Evolutionary conservation across 768 basidiomycete genomes (phyloP).

Genomic region (Rhizopogon vesiculosus): DNA sequence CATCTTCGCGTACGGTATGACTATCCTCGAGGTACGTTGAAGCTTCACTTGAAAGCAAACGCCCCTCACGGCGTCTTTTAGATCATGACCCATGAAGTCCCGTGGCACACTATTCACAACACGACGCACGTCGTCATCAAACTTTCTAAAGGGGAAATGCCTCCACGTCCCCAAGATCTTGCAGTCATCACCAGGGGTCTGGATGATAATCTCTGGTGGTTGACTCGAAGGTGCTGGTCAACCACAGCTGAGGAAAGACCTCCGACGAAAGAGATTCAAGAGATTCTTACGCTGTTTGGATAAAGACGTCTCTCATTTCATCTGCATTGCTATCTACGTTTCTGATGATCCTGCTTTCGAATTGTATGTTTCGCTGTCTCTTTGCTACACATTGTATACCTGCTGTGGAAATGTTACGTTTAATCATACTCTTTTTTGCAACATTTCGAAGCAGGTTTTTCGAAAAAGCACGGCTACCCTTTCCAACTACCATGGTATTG

Average conservation of each 20-base stretch:
- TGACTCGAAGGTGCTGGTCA: conserved; percentile 42
- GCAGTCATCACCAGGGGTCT: conserved; percentile 36
- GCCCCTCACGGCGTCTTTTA: conserved; percentile 16
- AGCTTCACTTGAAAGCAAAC: not conserved
- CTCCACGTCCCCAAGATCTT: conserved; percentile 34
- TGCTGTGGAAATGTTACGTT: not conserved
- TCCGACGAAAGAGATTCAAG: conserved; percentile 32
- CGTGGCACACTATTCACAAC: conserved; percentile 45
- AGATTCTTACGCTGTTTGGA: conserved; percentile 23
- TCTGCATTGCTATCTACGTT: not conserved
- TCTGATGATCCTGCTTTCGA: not conserved
- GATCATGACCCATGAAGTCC: conserved; percentile 51
- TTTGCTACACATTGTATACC: not conserved
- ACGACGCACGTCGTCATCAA: conserved; percentile 48
- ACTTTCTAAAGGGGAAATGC: conserved; percentile 37
- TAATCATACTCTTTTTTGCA: too few relatives aligned
- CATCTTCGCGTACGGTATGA: conserved; percentile 55
- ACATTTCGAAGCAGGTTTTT: too few relatives aligned
- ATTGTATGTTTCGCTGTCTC: not conserved
- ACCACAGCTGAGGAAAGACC: conserved; percentile 31
- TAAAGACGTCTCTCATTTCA: not conserved
- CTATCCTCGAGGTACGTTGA: conserved; percentile 44
- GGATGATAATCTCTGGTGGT: conserved; percentile 40
- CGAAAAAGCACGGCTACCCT: too few relatives aligned
- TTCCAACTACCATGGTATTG: too few relatives aligned